A percentile compares a stretch with the other conserved stretches of the same genome.
Conservation (phyloP, 2,329 filamentous ascomycete species). For the Pestalotiopsis sp. region DNA sequence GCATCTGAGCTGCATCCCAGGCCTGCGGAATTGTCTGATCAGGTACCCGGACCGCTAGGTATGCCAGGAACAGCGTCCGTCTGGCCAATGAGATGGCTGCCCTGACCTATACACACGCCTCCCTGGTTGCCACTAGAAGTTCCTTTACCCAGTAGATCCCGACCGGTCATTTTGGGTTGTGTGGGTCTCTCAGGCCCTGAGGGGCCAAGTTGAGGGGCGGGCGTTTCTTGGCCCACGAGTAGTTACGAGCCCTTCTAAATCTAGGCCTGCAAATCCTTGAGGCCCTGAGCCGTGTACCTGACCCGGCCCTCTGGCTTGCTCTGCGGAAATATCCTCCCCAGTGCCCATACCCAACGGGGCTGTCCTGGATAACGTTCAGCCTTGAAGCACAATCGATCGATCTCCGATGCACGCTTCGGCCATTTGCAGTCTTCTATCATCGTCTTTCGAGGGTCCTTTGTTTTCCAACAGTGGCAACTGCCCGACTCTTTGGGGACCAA, state of each 20-base stretch:
- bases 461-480: background rate
- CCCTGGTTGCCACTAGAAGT: slow-evolving; percentile 11
- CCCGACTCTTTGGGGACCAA: background rate
- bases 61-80: slow-evolving; percentile 12
- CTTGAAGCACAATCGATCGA: background rate
- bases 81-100: slow-evolving; percentile 31
- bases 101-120: slow-evolving; percentile 16
- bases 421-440: background rate
- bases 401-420: background rate
- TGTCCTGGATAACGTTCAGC: background rate
- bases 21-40: slow-evolving; percentile 24
- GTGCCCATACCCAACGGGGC: background rate
- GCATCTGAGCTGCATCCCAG: background rate
- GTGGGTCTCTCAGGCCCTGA: background rate
- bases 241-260: background rate
- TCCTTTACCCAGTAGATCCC: background rate
- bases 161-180: background rate
- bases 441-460: too few species aligned
- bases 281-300: background rate
- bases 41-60: slow-evolving; percentile 39
- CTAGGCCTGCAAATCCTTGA: background rate
- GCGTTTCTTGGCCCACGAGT: background rate
- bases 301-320: background rate
- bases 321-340: background rate
- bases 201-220: background rate